These are phyloP conservation scores for Actinomortierella wolfii DNA, from an alignment of 371 early-diverging fungal species.

Conservation along the genomic window DNA sequence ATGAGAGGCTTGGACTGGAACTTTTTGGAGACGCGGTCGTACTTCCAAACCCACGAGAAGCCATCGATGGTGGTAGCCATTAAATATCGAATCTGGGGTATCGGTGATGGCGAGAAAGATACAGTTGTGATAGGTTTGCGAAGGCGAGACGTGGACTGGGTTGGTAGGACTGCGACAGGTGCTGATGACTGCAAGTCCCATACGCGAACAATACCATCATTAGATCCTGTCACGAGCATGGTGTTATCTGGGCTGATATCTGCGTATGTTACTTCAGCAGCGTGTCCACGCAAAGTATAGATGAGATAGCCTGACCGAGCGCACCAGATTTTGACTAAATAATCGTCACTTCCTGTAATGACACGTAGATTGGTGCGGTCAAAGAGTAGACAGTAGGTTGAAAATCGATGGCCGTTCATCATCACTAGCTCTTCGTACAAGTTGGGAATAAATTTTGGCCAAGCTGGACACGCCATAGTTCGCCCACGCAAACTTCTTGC, in stretches of 20 bases:
- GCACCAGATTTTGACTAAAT: conserved; percentile 88
- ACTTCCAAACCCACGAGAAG: conserved; percentile 75
- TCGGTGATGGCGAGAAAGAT: conserved; percentile 84
- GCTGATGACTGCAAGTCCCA: conserved; percentile 81
- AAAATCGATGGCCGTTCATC: conserved; percentile 76
- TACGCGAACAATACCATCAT: conserved; percentile 79
- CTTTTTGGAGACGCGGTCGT: conserved; percentile 63
- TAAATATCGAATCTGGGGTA: conserved; percentile 71
- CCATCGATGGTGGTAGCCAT: conserved; percentile 82
- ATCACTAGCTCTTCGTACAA: conserved; percentile 58
- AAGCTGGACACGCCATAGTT: conserved; percentile 1
- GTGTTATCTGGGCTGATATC: conserved; percentile 82
- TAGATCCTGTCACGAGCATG: conserved; percentile 82
- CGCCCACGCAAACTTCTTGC: conserved; percentile 46
- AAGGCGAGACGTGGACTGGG: conserved; percentile 30
- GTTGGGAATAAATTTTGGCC: conserved; percentile 31
- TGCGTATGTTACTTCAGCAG: conserved; percentile 79
- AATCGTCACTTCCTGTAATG: conserved; percentile 88
- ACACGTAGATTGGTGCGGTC: conserved; percentile 75
- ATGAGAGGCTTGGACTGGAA: conserved; percentile 65
- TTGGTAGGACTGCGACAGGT: conserved; percentile 65
- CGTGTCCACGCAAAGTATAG: conserved; percentile 83
- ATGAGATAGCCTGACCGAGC: conserved; percentile 81
- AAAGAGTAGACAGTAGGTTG: conserved; percentile 76
- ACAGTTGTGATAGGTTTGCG: conserved; percentile 75